phyloP scores from a whole-genome alignment of 768 basidiomycete species.

The Lactarius vividus region DNA sequence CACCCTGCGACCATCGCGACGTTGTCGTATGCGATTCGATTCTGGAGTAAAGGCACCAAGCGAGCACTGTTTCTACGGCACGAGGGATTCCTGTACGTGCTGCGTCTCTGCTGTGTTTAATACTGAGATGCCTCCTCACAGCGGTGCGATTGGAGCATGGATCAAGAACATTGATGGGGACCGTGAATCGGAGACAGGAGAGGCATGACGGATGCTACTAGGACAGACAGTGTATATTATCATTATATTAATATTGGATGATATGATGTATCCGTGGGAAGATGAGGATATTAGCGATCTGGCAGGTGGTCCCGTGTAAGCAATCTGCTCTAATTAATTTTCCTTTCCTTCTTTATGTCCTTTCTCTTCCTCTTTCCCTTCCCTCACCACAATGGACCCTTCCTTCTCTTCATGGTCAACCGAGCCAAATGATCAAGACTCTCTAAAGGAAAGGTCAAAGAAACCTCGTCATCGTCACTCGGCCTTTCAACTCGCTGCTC shows the following conservation, averaged over 20 bases:
- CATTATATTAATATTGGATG: constrained; percentile 16
- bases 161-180: constrained; percentile 84
- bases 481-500: constrained; percentile 65
- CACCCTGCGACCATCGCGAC: constrained; percentile 97
- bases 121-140: constrained; percentile 34
- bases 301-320: constrained; percentile 25
- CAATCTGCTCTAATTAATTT: constrained; percentile 29
- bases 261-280: constrained; percentile 26
- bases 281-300: constrained; percentile 27
- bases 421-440: constrained; percentile 27
- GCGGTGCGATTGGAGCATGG: constrained; percentile 96
- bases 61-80: constrained; percentile 95
- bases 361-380: constrained; percentile 26
- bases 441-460: constrained; percentile 50
- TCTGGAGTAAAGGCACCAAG: constrained; percentile 98
- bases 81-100: constrained; percentile 91
- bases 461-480: constrained; percentile 79
- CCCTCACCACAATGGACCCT: constrained; percentile 30
- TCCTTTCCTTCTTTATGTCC: constrained; percentile 22
- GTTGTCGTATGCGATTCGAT: constrained; percentile 96
- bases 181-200: constrained; percentile 25
- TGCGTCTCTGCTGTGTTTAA: constrained; percentile 16
- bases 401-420: constrained; percentile 31
- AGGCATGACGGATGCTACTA: constrained; percentile 1
- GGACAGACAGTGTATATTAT: not conserved